phyloP scores from a whole-genome alignment of 305 asterid species.

The Fraxinus dipetala region DNA sequence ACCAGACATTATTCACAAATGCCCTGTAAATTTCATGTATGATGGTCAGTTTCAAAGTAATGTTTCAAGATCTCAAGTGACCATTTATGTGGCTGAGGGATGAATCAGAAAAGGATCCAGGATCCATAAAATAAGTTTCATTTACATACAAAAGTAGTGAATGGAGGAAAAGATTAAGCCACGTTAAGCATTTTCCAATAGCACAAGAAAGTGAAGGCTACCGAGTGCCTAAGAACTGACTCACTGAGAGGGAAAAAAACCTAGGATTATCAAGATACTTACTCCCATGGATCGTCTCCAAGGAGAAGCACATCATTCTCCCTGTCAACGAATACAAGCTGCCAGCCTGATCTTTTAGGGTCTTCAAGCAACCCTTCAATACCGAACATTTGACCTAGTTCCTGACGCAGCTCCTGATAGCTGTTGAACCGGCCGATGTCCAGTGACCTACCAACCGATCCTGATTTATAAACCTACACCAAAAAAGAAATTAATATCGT shows the following conservation, averaged over 20 bases:
- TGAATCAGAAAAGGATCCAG: neutral
- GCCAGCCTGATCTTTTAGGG: slow-evolving; percentile 99
- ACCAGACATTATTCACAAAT: slow-evolving; percentile 90
- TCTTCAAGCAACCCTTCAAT: slow-evolving; percentile 89
- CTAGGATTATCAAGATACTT: slow-evolving; percentile 27
- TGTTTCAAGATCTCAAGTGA: neutral
- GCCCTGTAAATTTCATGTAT: slow-evolving; percentile 46
- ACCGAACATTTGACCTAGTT: slow-evolving; percentile 87
- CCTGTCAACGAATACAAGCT: slow-evolving; percentile 99
- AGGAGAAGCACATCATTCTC: slow-evolving; percentile 98
- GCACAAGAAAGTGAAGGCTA: neutral
- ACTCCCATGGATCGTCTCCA: slow-evolving; percentile 99
- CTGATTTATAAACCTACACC: slow-evolving; percentile 72
- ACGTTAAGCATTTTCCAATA: neutral
- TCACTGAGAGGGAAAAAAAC: neutral
- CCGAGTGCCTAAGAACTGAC: neutral
- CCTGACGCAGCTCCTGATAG: slow-evolving; percentile 85
- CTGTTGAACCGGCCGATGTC: slow-evolving; percentile 88
- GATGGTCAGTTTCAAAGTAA: neutral
- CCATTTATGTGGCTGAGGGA: neutral
- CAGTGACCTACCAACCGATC: slow-evolving; percentile 86
- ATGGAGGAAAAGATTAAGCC: neutral
- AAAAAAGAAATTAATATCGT: slow-evolving; percentile 9
- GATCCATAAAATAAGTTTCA: neutral
- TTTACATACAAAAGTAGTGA: neutral